Evolutionary conservation across 129 eudicot genomes (phyloP), one percentile per base, ranked within the genome.

Genomic region (Logfia minima): DNA sequence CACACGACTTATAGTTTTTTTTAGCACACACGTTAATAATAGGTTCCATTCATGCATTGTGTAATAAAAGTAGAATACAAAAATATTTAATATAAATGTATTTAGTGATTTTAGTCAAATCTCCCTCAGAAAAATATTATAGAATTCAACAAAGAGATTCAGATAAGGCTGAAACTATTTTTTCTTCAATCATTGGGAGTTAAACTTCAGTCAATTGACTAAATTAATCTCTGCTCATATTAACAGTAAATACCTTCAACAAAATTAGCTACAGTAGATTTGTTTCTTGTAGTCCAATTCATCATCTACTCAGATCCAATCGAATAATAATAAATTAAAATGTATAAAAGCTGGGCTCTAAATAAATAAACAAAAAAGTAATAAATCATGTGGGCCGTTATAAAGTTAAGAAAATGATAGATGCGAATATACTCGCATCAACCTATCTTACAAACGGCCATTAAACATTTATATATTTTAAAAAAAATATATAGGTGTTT

Each of bases 161-260:
- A 82, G 85, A 77, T 82, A 82, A 82, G 85, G 82, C 79, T 82
- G 82, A 82, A 82, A 82, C 85, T 82, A 28, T 22, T 24, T 65
- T 75, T 77, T 52, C 70, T 71, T 71, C 82, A 16, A 23, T 82
- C 85, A 82, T 52, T 14, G 82, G 82, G 85, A 82, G 85, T 52
- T 14, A 48, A 72, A 65, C 56, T 45, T 51, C 18, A 61, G 1
- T 29, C 19, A 45, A 48, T 48, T 14, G 22, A 52, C 16, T 41
- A 14, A 35, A 16, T 62, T 1, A 58, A 72, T 32, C 11, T 56
- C 65, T 11, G 18, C 53, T 43, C 48, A 35, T 35, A 35, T 6
- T 1, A 5, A 24, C 26, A 24, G 26, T 24, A 24, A 24, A 24
- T 24, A 24, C 26, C 26, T 24, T 24, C 26, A 24, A 24, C n/a